A percentile compares a stretch with the other conserved stretches of the same genome.
These are phyloP conservation scores for Epichloe scottii DNA, from an alignment of 2,329 filamentous ascomycete genomes.

Conservation along the genomic window DNA sequence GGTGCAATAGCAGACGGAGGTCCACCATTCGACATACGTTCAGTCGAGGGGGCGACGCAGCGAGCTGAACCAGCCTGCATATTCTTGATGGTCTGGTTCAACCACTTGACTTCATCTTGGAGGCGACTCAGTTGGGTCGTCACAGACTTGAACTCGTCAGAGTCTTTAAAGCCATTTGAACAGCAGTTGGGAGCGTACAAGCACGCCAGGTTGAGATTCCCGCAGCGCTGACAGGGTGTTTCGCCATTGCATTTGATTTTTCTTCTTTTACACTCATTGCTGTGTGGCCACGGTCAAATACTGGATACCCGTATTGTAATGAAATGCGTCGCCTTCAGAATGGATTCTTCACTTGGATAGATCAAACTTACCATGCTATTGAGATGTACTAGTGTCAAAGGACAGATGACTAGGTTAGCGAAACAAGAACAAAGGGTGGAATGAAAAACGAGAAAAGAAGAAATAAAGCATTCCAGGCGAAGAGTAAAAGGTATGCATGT, in stretches of 20 bases:
- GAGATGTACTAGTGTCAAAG: conserved; percentile 38
- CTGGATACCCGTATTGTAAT: neutral
- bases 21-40: conserved; percentile 26
- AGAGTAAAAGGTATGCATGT: neutral
- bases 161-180: conserved; percentile 76
- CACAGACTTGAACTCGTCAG: conserved; percentile 81
- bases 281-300: conserved; percentile 16
- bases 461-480: neutral
- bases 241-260: conserved; percentile 67
- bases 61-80: conserved; percentile 45
- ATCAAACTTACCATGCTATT: conserved; percentile 41
- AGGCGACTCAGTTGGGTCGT: conserved; percentile 58
- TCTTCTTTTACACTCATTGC: conserved; percentile 63
- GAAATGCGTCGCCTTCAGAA: neutral
- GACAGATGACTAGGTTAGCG: neutral
- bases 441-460: neutral
- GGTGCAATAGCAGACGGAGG: conserved; percentile 22
- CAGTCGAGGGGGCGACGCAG: conserved; percentile 27
- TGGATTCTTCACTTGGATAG: neutral
- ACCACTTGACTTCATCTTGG: conserved; percentile 71
- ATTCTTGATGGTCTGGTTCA: conserved; percentile 59
- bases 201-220: conserved; percentile 53
- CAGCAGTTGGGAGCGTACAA: conserved; percentile 56
- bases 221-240: conserved; percentile 53
- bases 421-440: neutral